Conservation (phyloP, 495 filamentous ascomycete genomes). For the Penicillium macrosclerotiorum region DNA sequence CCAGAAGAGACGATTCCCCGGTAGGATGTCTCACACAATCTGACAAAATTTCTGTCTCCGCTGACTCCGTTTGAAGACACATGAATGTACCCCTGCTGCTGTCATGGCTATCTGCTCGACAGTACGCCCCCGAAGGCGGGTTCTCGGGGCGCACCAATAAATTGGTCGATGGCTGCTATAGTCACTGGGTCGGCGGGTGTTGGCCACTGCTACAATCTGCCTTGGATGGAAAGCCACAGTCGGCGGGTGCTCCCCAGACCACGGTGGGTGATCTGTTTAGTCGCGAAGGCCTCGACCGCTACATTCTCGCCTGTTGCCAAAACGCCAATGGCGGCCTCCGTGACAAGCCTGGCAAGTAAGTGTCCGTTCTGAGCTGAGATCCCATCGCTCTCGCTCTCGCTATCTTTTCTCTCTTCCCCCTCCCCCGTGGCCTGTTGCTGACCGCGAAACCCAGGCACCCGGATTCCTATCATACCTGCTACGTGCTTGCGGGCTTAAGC, state of each 20-base stretch:
- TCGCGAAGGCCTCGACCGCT: conserved; percentile 78
- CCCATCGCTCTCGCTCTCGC: too few relatives aligned
- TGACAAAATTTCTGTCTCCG: too few relatives aligned
- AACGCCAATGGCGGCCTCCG: conserved; percentile 74
- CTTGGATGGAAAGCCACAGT: conserved; percentile 49
- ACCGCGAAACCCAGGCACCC: conserved; percentile 51
- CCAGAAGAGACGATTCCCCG: conserved; percentile 67
- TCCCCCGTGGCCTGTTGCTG: conserved; percentile 12
- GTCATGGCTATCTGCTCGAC: conserved; percentile 83
- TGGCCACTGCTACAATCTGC: conserved; percentile 89
- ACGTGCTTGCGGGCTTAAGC: conserved; percentile 83
- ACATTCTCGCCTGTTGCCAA: conserved; percentile 88
- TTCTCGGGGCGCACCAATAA: conserved; percentile 96
- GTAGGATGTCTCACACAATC: too few relatives aligned
- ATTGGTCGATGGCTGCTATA: conserved; percentile 96
- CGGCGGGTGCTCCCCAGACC: conserved; percentile 14
- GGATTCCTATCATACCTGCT: conserved; percentile 91
- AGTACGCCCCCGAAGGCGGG: conserved; percentile 89
- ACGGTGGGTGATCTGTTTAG: conserved; percentile 62
- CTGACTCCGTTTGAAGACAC: conserved; percentile 49
- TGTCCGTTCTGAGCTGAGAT: too few relatives aligned
- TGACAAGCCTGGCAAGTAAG: conserved; percentile 91
- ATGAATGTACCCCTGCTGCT: conserved; percentile 76
- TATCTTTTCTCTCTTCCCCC: background rate
- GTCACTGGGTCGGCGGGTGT: conserved; percentile 93